Percentiles rank a stretch among this genome's conserved stretches.
Evolutionary conservation across 2,329 filamentous ascomycete species (phyloP).

Genomic region (Alternaria rosae): DNA sequence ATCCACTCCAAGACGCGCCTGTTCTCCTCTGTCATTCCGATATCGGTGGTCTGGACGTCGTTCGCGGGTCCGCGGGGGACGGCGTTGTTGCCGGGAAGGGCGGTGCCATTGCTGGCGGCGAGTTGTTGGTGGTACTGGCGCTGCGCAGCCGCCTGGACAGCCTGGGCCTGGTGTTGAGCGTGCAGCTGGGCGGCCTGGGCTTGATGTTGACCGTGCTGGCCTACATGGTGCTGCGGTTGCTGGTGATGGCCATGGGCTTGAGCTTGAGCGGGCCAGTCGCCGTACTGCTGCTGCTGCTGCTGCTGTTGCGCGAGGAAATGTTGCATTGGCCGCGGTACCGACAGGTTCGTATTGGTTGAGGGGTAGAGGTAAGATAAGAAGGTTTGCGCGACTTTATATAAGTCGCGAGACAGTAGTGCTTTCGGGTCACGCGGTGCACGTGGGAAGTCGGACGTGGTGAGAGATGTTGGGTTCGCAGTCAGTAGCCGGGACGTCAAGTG

Average conservation of each 20-base stretch:
- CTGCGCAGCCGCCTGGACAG: slow-evolving; percentile 57
- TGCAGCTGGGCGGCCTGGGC: slow-evolving; percentile 59
- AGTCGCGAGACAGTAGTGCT: slow-evolving; percentile 15
- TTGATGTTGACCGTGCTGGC: slow-evolving; percentile 50
- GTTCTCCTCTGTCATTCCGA: slow-evolving; percentile 83
- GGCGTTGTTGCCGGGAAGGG: slow-evolving; percentile 45
- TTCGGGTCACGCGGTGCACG: slow-evolving; percentile 19
- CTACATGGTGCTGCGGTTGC: slow-evolving; percentile 50
- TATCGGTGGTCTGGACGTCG: slow-evolving; percentile 48
- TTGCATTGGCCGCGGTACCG: slow-evolving; percentile 55
- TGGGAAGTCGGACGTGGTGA: slow-evolving; percentile 22
- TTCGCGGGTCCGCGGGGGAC: slow-evolving; percentile 49
- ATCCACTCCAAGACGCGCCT: slow-evolving; percentile 92
- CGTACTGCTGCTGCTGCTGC: slow-evolving; percentile 70
- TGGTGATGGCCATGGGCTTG: slow-evolving; percentile 57
- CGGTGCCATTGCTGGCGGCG: slow-evolving; percentile 68
- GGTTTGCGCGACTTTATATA: slow-evolving; percentile 7
- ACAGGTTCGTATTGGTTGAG: slow-evolving; percentile 16
- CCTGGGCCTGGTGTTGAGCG: slow-evolving; percentile 47
- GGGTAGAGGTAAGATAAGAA: slow-evolving; percentile 8
- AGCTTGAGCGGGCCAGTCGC: slow-evolving; percentile 40
- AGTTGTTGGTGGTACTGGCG: slow-evolving; percentile 75
- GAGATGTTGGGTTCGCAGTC: no score
- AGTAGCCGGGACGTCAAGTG: no score
- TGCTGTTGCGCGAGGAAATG: slow-evolving; percentile 71